Percentiles rank a stretch among this genome's conserved stretches.
phyloP scores from a whole-genome alignment of 1,284 basidiomycete species.

The Taiwanofungus camphoratus region DNA sequence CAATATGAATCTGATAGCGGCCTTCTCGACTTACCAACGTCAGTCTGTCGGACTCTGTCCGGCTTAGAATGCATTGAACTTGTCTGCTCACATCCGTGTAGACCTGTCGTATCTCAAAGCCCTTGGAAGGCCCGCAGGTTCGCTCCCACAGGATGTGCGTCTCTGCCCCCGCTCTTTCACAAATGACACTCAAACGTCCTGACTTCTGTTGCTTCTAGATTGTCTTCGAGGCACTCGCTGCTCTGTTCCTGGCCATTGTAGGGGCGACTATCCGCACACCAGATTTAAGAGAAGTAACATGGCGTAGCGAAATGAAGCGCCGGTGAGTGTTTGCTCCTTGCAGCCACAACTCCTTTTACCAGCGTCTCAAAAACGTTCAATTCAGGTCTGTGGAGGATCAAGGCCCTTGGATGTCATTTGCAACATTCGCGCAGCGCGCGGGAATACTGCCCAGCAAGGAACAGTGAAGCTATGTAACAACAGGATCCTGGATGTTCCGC shows the following conservation, averaged over 20 bases:
- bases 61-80: constrained; percentile 4
- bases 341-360: neutral
- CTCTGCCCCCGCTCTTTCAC: neutral
- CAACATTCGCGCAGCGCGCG: constrained; percentile 64
- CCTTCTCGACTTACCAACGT: constrained; percentile 63
- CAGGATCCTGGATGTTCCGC: no score
- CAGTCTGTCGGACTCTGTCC: constrained; percentile 23
- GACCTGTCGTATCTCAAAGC: constrained; percentile 73
- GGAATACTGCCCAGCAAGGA: constrained; percentile 18
- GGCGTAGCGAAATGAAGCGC: constrained; percentile 86
- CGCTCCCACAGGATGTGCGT: constrained; percentile 59
- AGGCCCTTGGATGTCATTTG: constrained; percentile 69
- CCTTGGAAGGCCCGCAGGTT: constrained; percentile 60
- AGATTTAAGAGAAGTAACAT: constrained; percentile 72
- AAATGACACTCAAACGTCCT: neutral
- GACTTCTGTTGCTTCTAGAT: constrained; percentile 41
- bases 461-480: neutral
- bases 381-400: constrained; percentile 73
- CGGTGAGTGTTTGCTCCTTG: constrained; percentile 40
- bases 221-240: constrained; percentile 58
- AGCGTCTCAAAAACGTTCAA: neutral
- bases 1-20: constrained; percentile 29
- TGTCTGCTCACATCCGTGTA: constrained; percentile 24
- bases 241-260: constrained; percentile 62
- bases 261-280: constrained; percentile 69